Percentiles rank a stretch among this genome's conserved stretches.
Evolutionary conservation across 306 rosid species (phyloP).

Genomic region (Begonia peltatifolia): DNA sequence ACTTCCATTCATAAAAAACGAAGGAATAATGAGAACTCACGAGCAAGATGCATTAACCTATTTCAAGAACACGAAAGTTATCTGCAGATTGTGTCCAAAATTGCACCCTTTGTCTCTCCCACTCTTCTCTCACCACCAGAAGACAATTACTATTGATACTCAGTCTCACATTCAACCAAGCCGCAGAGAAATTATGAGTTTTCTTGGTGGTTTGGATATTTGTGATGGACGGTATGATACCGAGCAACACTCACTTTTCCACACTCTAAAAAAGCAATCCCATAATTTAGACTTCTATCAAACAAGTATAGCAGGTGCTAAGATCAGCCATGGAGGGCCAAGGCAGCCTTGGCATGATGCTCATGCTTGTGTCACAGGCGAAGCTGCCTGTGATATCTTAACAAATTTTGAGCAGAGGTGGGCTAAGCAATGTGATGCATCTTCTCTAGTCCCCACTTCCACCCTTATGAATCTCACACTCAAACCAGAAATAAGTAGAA

Average conservation of each 20-base stretch:
- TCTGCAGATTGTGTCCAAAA: conserved; percentile 75
- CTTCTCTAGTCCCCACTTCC: conserved; percentile 42
- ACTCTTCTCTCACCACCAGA: conserved; percentile 82
- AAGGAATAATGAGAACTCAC: conserved; percentile 72
- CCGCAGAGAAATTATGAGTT: conserved; percentile 63
- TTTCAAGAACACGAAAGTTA: conserved; percentile 54
- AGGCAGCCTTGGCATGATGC: conserved; percentile 97
- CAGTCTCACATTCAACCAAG: conserved; percentile 20
- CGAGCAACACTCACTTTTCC: conserved; percentile 66
- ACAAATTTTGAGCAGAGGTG: conserved; percentile 90
- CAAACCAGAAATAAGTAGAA: conserved; percentile 13
- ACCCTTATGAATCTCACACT: conserved; percentile 32
- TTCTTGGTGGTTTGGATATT: conserved; percentile 78
- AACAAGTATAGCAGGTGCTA: conserved; percentile 60
- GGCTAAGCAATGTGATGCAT: conserved; percentile 62
- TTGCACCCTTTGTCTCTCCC: conserved; percentile 55
- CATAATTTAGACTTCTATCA: conserved; percentile 63
- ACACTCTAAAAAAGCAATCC: conserved; percentile 38
- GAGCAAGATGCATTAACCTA: conserved; percentile 74
- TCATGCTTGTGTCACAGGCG: conserved; percentile 79
- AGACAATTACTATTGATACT: conserved; percentile 55
- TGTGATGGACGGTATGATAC: conserved; percentile 89
- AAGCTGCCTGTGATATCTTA: conserved; percentile 78
- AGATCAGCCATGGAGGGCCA: conserved; percentile 76
- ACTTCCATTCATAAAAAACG: conserved; percentile 56